A percentile compares a stretch with the other conserved stretches of the same genome.
Evolutionary conservation across 2,329 filamentous ascomycete species (phyloP).

Genomic region (Alternaria burnsii): DNA sequence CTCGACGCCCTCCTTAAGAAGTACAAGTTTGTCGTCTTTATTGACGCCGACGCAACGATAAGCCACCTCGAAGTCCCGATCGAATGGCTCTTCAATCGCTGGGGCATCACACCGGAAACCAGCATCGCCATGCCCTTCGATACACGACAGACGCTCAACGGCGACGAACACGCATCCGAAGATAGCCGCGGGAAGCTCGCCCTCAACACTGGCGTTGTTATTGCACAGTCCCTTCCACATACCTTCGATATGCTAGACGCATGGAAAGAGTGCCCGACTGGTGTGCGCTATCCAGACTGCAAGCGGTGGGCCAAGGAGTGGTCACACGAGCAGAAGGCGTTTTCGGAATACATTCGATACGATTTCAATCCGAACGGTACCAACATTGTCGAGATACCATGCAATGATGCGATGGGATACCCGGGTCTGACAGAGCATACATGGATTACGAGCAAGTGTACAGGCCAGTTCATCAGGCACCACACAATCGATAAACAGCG

Average conservation of each 20-base stretch:
- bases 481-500: constrained; percentile 33
- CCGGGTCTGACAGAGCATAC: constrained; percentile 28
- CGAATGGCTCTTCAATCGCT: constrained; percentile 59
- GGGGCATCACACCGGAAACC: constrained; percentile 52
- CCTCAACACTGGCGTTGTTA: constrained; percentile 53
- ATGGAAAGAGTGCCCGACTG: constrained; percentile 44
- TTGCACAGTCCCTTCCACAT: constrained; percentile 45
- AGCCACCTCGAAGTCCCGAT: constrained; percentile 54
- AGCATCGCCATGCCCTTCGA: constrained; percentile 56
- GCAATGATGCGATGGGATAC: constrained; percentile 47
- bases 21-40: constrained; percentile 55
- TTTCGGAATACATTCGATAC: constrained; percentile 47
- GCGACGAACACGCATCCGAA: constrained; percentile 35
- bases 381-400: constrained; percentile 44
- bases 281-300: constrained; percentile 38
- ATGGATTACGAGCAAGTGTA: constrained; percentile 30
- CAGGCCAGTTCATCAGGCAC: constrained; percentile 39
- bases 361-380: constrained; percentile 37
- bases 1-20: constrained; percentile 49
- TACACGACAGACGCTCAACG: constrained; percentile 18
- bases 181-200: constrained; percentile 49
- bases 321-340: constrained; percentile 48
- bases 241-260: constrained; percentile 42
- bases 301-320: constrained; percentile 37
- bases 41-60: constrained; percentile 57